Evolutionary conservation across 768 basidiomycete genomes (phyloP), one percentile per base, ranked within the genome.

Genomic region (Thelephora ganbajun): DNA sequence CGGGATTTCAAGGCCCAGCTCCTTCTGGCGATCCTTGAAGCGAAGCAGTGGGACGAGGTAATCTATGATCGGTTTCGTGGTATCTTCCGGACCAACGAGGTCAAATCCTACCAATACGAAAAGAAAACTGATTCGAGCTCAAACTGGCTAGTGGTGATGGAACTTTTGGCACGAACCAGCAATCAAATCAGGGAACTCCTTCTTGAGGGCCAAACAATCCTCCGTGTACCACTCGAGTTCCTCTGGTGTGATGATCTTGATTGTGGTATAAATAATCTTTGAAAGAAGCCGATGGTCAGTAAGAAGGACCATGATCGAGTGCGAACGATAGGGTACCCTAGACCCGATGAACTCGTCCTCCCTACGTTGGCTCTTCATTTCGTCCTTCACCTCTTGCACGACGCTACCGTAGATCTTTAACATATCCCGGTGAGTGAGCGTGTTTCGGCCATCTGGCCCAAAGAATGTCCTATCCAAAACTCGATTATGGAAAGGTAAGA

Each of bases 21-120:
- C 73, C 45, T 74, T 67, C 54, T 76, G 72, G 20, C 74, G 72
- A 43, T 71, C 62, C 26, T 70, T 64, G 64, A 87, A 88, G 37
- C 63, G 66, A 4, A 81, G 60, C 5, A 90, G 66, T 9, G 72
- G 72, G 33, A 75, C 71, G 23, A 77, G 58, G 57, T 86, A 87
- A 55, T 82, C 63, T 20, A 69, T 73, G 35, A 85, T 66, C 14
- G 83, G 80, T 35, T 65, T 69, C 19, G 74, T 54, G 5, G 61
- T 63, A 56, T 86, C 78, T 56, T 88, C 84, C 43, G 80, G 69
- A 3, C 84, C 84, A n/a, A 87, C 84, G 16, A 88, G 70, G 63
- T 88, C 85, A 54, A 87, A 89, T 2, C 82, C 83, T 83, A 48
- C 2, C 34, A 19, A 37, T 18, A 33, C 11, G 11, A 23, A n/a